phyloP scores from a whole-genome alignment of 164 flowering plant species.

The Vitis rotundifolia region DNA sequence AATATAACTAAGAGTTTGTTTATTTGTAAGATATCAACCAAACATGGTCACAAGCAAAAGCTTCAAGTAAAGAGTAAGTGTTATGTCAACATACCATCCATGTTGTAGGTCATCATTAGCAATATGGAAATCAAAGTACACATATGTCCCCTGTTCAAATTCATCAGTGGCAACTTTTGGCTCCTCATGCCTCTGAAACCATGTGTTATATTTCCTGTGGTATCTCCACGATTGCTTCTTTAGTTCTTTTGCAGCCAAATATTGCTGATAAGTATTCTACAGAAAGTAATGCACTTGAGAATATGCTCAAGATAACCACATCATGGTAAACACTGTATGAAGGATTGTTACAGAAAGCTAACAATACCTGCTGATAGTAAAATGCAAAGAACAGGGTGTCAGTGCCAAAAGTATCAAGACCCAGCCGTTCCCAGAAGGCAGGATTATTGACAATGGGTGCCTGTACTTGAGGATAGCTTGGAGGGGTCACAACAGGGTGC shows the following conservation, averaged over 20 bases:
- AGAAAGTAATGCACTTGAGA: not conserved
- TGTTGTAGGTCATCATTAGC: slow-evolving; percentile 70
- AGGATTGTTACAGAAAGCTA: not conserved
- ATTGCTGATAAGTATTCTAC: slow-evolving; percentile 97
- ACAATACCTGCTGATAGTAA: slow-evolving; percentile 85
- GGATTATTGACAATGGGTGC: slow-evolving; percentile 88
- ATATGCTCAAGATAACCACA: not conserved
- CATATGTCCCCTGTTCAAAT: slow-evolving; percentile 91
- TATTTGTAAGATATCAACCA: no score
- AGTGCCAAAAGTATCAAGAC: slow-evolving; percentile 57
- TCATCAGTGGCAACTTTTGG: slow-evolving; percentile 94
- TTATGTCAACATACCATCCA: slow-evolving; percentile 69
- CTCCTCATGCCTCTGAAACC: slow-evolving; percentile 99
- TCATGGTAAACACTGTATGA: not conserved
- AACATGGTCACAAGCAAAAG: not conserved
- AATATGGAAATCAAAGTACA: slow-evolving; percentile 89
- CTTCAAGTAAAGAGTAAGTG: not conserved
- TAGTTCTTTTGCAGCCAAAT: slow-evolving; percentile 92
- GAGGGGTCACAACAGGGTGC: slow-evolving; percentile 77
- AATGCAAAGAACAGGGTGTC: slow-evolving; percentile 93
- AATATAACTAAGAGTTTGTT: no score
- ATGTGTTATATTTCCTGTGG: slow-evolving; percentile 90
- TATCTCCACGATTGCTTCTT: slow-evolving; percentile 98
- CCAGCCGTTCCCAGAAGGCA: slow-evolving; percentile 89
- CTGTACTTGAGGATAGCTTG: slow-evolving; percentile 91